Evolutionary conservation across 306 rosid species (phyloP).

Genomic region (Dryas alaskensis): DNA sequence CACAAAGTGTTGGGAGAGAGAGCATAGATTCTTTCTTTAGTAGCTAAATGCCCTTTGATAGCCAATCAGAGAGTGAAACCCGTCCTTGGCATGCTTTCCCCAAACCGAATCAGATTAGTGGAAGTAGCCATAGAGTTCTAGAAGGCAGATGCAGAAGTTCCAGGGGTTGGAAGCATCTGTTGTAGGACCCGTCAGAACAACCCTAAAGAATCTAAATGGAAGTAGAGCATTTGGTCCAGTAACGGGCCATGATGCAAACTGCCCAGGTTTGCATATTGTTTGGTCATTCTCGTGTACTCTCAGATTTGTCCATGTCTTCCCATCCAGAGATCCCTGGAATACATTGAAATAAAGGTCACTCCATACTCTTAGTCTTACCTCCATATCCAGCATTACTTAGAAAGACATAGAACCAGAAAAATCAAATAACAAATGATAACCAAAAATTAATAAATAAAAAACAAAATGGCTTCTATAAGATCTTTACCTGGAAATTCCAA

Average conservation of each 20-base stretch:
- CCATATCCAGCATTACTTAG: background rate
- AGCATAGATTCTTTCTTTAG: too few species aligned
- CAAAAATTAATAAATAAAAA: background rate
- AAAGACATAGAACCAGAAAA: background rate
- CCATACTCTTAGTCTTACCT: background rate
- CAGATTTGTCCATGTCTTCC: conserved; percentile 74
- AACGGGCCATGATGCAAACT: conserved; percentile 91
- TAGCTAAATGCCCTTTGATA: too few species aligned
- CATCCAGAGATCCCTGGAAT: conserved; percentile 78
- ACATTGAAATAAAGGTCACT: background rate
- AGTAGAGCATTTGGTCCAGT: conserved; percentile 68
- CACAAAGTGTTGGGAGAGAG: too few species aligned
- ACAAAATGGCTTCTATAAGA: background rate
- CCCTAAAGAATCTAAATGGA: conserved; percentile 74
- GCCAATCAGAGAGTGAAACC: too few species aligned
- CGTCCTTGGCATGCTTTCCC: too few species aligned
- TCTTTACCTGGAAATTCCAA: conserved; percentile 81
- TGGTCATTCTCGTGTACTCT: conserved; percentile 76
- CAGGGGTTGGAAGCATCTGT: conserved; percentile 65
- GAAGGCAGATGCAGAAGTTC: conserved; percentile 74
- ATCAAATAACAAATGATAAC: background rate
- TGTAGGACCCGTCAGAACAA: conserved; percentile 61
- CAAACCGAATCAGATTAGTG: conserved; percentile 30
- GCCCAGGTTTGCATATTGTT: conserved; percentile 75
- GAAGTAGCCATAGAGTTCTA: conserved; percentile 84